Percentiles rank a stretch among this genome's conserved stretches.
Evolutionary conservation across 495 filamentous ascomycete genomes (phyloP).

Genomic region (Schizothecium vesticola): DNA sequence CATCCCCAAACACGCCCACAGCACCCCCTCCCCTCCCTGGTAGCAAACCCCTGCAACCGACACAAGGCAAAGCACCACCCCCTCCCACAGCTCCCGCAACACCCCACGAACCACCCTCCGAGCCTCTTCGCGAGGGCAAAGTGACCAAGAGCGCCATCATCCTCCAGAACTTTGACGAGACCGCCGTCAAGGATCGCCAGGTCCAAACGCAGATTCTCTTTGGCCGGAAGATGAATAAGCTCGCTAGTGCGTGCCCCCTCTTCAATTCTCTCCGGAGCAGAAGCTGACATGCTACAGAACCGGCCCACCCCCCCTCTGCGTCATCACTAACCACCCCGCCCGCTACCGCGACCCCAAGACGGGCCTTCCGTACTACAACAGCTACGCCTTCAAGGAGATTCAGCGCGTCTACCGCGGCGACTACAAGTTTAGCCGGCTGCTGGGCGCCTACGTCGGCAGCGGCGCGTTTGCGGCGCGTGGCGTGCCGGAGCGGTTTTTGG

Average conservation of each 20-base stretch:
- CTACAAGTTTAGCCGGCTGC: conserved; percentile 68
- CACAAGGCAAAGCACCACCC: conserved; percentile 8
- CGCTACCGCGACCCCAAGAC: conserved; percentile 73
- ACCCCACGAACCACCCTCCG: conserved; percentile 18
- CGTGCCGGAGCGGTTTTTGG: conserved; percentile 63
- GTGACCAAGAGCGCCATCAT: conserved; percentile 50
- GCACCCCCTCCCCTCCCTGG: conserved; percentile 3
- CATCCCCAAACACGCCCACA: conserved; percentile 9
- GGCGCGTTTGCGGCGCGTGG: conserved; percentile 55
- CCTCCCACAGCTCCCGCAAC: conserved; percentile 14
- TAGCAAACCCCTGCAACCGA: conserved; percentile 11
- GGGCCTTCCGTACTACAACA: conserved; percentile 67
- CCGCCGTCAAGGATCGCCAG: conserved; percentile 48
- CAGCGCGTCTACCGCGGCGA: conserved; percentile 58
- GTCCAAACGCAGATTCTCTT: conserved; percentile 52
- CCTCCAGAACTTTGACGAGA: conserved; percentile 52
- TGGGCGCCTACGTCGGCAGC: conserved; percentile 69
- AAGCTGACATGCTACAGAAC: conserved; percentile 34
- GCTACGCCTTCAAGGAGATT: conserved; percentile 69
- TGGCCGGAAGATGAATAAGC: conserved; percentile 48
- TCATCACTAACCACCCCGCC: conserved; percentile 74
- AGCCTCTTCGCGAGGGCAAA: conserved; percentile 28
- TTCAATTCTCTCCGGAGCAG: not conserved
- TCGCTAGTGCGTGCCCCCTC: conserved; percentile 37
- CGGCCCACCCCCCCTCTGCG: conserved; percentile 53